A percentile compares a stretch with the other conserved stretches of the same genome.
Evolutionary conservation across 2,329 filamentous ascomycete genomes (phyloP).

Genomic region (Chrysoporthe puriensis): DNA sequence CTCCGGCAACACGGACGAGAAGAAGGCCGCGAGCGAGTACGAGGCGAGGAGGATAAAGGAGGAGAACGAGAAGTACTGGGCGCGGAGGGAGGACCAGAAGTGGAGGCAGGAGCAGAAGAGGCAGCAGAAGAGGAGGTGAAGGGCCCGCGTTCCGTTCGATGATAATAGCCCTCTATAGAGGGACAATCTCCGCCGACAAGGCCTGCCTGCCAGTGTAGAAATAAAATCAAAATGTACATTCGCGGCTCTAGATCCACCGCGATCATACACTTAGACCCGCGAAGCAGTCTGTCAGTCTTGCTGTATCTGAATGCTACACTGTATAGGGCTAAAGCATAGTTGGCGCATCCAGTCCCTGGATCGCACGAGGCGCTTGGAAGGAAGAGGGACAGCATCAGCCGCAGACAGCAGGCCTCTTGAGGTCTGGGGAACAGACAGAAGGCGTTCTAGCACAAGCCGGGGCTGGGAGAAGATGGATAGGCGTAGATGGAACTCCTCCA

Average conservation of each 20-base stretch:
- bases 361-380: no score
- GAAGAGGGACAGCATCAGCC: no score
- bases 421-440: no score
- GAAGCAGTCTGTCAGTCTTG: background rate
- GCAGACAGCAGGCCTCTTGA: no score
- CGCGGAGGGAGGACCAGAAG: constrained; percentile 14
- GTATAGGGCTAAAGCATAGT: no score
- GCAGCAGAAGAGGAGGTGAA: constrained; percentile 3
- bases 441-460: no score
- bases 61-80: constrained; percentile 25
- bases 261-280: background rate
- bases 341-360: no score
- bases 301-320: no score
- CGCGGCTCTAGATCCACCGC: background rate
- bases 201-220: background rate
- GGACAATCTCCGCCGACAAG: background rate
- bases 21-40: constrained; percentile 4
- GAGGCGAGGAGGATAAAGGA: constrained; percentile 19
- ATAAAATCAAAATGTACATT: background rate
- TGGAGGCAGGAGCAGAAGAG: constrained; percentile 17
- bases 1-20: constrained; percentile 5
- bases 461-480: background rate
- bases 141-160: constrained; percentile 45
- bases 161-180: background rate
- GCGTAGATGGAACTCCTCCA: background rate